Evolutionary conservation across 2,329 filamentous ascomycete genomes (phyloP), one percentile per base, ranked within the genome.

Genomic region (Hypoxylon sp.): DNA sequence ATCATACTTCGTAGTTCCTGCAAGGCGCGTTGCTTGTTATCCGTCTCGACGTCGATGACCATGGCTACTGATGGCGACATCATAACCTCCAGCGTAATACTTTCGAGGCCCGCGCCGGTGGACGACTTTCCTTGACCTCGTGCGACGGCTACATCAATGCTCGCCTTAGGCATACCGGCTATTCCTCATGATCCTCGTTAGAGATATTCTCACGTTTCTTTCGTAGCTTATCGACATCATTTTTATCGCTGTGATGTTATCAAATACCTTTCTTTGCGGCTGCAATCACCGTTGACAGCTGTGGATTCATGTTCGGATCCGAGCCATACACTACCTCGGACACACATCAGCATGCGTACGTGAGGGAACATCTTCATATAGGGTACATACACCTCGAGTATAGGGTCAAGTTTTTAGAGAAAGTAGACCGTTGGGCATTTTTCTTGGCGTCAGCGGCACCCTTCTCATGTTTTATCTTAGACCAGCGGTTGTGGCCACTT

Each of bases 401-500:
- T 64, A 89, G 85, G 51, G 89, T 86, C 59, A 98, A 90, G 63
- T 90, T 87, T 69, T 91, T 89, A 20, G 89, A 84, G 71, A 96
- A 85, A 46, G 83, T 77, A 48, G 84, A 86, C 28, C 93, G 89
- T 70, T 89, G 84, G 44, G 85, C 85, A 78, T 88, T 92, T 79
- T 94, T 97, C 71, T 89, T 89, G 62, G 85, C 85, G 77, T 99
- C 95, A 60, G 89, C 91, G 65, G 90, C 92, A 53, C 90, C 93
- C 79, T 99, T 99, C 77, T 95, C 93, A 78, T 98, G 95, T 75
- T 90, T 92, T 79, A 97, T 98, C 74, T 95, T 97, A 60, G 93
- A 93, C 95, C 95, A 99, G 76, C 93, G 91, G 78, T 90, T 97
- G 79, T 97, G 93, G 13, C 93, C 93, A 22, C 90, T 89, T 64